Base-by-base conservation (phyloP, 2,329 filamentous ascomycete genomes). In the Trichoderma atroviride region DNA sequence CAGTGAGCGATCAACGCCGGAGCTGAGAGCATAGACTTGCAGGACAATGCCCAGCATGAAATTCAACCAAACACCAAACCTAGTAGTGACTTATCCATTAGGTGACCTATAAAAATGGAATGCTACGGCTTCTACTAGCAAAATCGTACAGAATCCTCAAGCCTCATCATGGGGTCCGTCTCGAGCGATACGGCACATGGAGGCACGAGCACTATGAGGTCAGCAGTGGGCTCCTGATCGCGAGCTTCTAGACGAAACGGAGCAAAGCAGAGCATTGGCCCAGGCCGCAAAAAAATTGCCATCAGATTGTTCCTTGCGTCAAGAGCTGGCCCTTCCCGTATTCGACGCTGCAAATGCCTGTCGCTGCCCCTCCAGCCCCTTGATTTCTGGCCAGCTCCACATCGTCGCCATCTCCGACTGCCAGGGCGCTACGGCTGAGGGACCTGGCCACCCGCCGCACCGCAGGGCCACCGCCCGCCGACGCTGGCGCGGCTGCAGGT, bases 291-390 rank as follows among this genome's bases (percentile, higher is more conserved):
- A 56, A 59, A 59, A 59, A 43, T 55, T 27, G 35, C 52, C 52
- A 37, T 58, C 33, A 50, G 53, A 64, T 69, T 63, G 67, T 69
- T 69, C 67, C 67, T 69, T 69, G 67, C 67, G 56, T 62, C 67
- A 63, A 35, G 24, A 56, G 52, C 29, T 16, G 31, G 55, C 27
- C 35, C 31, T 68, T 56, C 58, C 67, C 53, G 55, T 57, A 55
- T 69, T 53, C 55, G 52, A 64, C 40, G 13, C 47, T 60, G 56
- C 40, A 64, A 69, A 69, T 65, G 68, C 68, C 61, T 69, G 68
- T 69, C 68, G 58, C 37, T 70, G 69, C 66, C 70, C 69, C 69
- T 70, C 64, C 65, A 70, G 69, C 69, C 69, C 70, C 70, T 71
- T 69, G 70, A 71, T 71, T 71, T 71, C 67, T 69, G 66, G 60